Evolutionary conservation across 2,329 filamentous ascomycete species (phyloP).

Genomic region (Sphaerostilbella broomeana): DNA sequence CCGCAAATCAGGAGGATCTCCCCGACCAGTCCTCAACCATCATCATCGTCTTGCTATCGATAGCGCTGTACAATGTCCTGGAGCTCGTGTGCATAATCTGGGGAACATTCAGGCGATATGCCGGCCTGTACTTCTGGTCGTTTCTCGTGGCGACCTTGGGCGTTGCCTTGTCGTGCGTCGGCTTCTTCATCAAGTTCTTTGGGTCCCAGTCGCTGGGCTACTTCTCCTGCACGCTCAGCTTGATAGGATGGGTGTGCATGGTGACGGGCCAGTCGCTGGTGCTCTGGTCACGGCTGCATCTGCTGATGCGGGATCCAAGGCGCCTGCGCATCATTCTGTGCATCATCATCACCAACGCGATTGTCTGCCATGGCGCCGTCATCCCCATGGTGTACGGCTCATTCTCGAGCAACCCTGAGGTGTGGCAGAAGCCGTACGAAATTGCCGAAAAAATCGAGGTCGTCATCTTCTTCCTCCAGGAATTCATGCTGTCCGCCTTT

Average conservation of each 20-base stretch:
- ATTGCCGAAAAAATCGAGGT: constrained; percentile 47
- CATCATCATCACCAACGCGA: constrained; percentile 50
- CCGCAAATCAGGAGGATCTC: too few species aligned
- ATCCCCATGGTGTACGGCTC: constrained; percentile 49
- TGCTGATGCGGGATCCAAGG: constrained; percentile 45
- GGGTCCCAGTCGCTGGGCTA: constrained; percentile 14
- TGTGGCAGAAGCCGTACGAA: constrained; percentile 26
- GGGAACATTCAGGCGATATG: constrained; percentile 35
- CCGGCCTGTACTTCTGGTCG: constrained; percentile 33
- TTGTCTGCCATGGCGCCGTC: constrained; percentile 48
- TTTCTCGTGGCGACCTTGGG: constrained; percentile 28
- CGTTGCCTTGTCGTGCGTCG: constrained; percentile 32
- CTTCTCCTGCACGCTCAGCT: constrained; percentile 17
- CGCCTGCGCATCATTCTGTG: constrained; percentile 42
- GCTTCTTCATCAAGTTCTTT: constrained; percentile 38
- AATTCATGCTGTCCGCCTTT: constrained; percentile 44
- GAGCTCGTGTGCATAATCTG: constrained; percentile 35
- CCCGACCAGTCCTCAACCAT: too few species aligned
- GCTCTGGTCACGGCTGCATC: constrained; percentile 54
- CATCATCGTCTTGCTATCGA: constrained; percentile 11
- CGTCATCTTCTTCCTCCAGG: constrained; percentile 48
- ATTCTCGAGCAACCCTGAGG: constrained; percentile 25
- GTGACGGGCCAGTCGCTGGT: constrained; percentile 55
- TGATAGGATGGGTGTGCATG: constrained; percentile 34
- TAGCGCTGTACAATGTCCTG: constrained; percentile 11